phyloP scores from a whole-genome alignment of 2,329 filamentous ascomycete species.

The Colletotrichum noveboracense region DNA sequence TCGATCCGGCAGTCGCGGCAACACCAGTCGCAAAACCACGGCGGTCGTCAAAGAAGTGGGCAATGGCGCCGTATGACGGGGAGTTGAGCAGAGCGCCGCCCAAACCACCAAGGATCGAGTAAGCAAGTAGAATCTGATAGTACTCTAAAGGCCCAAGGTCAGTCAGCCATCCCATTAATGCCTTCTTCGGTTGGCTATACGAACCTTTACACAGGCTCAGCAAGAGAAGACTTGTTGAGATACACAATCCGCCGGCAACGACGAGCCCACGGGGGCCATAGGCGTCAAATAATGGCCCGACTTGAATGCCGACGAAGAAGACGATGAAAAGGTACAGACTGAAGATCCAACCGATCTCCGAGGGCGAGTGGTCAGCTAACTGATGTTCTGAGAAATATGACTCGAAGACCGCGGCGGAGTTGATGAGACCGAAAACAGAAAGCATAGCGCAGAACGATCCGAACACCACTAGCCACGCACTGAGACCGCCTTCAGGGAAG shows the following conservation, averaged over 20 bases:
- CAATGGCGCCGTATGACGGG: slow-evolving; percentile 75
- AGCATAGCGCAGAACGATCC: slow-evolving; percentile 76
- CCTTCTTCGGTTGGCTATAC: no score
- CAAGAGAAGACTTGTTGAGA: slow-evolving; percentile 67
- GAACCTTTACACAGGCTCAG: slow-evolving; percentile 71
- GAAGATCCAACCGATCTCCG: slow-evolving; percentile 85
- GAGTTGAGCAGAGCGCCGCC: slow-evolving; percentile 81
- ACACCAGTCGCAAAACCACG: slow-evolving; percentile 83
- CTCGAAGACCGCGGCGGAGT: slow-evolving; percentile 78
- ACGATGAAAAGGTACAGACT: slow-evolving; percentile 80
- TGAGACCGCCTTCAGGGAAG: slow-evolving; percentile 72
- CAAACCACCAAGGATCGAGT: slow-evolving; percentile 74
- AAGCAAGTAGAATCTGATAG: slow-evolving; percentile 82
- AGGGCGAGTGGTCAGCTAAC: slow-evolving; percentile 68
- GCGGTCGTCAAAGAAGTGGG: slow-evolving; percentile 78
- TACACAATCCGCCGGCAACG: slow-evolving; percentile 63
- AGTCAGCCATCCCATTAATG: no score
- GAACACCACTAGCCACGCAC: slow-evolving; percentile 79
- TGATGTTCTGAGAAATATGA: slow-evolving; percentile 78
- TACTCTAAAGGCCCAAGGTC: slow-evolving; percentile 42
- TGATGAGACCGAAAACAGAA: slow-evolving; percentile 75
- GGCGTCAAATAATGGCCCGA: slow-evolving; percentile 82
- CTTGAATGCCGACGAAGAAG: slow-evolving; percentile 82
- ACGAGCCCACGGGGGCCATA: slow-evolving; percentile 75
- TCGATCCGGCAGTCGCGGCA: slow-evolving; percentile 73